A percentile compares a stretch with the other conserved stretches of the same genome.
Evolutionary conservation across 2,329 filamentous ascomycete genomes (phyloP).

Genomic region (Sphaerostilbella broomeana): DNA sequence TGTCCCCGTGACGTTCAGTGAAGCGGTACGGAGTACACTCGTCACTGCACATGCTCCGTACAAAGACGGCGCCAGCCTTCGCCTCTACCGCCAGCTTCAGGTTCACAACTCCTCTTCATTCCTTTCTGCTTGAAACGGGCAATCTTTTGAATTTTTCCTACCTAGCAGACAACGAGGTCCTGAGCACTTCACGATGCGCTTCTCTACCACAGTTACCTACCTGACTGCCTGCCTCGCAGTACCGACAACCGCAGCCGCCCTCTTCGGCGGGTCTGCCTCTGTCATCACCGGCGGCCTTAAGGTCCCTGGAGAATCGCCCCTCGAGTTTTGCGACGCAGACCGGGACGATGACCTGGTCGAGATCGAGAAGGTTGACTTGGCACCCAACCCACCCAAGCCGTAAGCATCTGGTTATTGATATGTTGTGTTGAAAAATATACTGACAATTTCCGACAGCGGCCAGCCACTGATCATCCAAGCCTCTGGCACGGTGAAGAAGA

Average conservation of each 20-base stretch:
- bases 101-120: conserved; percentile 1
- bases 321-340: conserved; percentile 66
- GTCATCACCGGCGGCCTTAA: conserved; percentile 45
- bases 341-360: conserved; percentile 63
- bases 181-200: conserved; percentile 26
- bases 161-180: neutral
- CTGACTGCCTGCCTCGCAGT: conserved; percentile 37
- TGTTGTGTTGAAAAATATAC: conserved; percentile 14
- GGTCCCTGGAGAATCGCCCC: conserved; percentile 79
- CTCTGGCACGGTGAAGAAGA: conserved; percentile 63
- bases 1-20: conserved; percentile 12
- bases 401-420: too few relatives aligned
- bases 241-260: conserved; percentile 39
- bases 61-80: conserved; percentile 6
- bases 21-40: conserved; percentile 1
- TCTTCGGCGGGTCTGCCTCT: conserved; percentile 29
- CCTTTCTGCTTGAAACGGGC: neutral
- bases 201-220: conserved; percentile 38
- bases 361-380: conserved; percentile 73
- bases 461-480: conserved; percentile 71
- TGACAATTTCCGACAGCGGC: conserved; percentile 52
- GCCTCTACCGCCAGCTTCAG: conserved; percentile 1
- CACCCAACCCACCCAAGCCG: conserved; percentile 81
- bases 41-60: conserved; percentile 9
- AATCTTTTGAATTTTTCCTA: neutral